Evolutionary conservation across 495 filamentous ascomycete genomes (phyloP), one percentile per base, ranked within the genome.

Genomic region (Penicillium ochrochloron): DNA sequence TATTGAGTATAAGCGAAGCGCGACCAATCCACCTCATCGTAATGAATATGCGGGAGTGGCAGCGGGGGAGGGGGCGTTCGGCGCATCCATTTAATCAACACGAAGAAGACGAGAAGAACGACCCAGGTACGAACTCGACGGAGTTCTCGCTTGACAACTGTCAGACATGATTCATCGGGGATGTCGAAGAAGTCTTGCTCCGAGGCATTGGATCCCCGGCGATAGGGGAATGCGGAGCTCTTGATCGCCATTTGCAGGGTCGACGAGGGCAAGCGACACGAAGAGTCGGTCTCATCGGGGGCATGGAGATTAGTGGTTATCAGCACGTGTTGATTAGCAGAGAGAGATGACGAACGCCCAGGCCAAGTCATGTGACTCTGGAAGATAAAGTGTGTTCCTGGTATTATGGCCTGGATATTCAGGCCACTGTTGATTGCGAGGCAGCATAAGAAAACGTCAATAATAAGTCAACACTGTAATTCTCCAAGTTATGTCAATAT

Each of bases 1-100:
- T 92, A 94, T 72, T 88, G 86, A 11, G 82, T 84, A 67, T 92
- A 92, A 31, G 90, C 90, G 64, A 81, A 90, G 34, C 78, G 80
- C 21, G 84, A 83, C 87, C 87, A 91, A 60, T 90, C 79, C 10
- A 82, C 75, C 51, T 65, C 66, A 56, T 78, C 73, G 60, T 78
- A 81, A 51, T 80, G 65, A 12, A 82, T 72, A 60, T 76, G 79
- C 0, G 76, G 65, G 10, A 75, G 58, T 7, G 63, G 55, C 1
- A 66, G 68, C 19, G 74, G 62, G 29, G 73, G 68, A 8, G 75
- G 68, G 6, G 56, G 66, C 39, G 69, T 62, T 21, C 69, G 70
- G 35, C 67, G 69, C 39, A 65, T 69, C 64, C 74, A 80, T 48
- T 78, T 55, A 29, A 78, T 53, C 42, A 79, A 69, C 17, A 78